Evolutionary conservation across 2,329 filamentous ascomycete genomes (phyloP).

Genomic region (Pseudogymnoascus pannorum): DNA sequence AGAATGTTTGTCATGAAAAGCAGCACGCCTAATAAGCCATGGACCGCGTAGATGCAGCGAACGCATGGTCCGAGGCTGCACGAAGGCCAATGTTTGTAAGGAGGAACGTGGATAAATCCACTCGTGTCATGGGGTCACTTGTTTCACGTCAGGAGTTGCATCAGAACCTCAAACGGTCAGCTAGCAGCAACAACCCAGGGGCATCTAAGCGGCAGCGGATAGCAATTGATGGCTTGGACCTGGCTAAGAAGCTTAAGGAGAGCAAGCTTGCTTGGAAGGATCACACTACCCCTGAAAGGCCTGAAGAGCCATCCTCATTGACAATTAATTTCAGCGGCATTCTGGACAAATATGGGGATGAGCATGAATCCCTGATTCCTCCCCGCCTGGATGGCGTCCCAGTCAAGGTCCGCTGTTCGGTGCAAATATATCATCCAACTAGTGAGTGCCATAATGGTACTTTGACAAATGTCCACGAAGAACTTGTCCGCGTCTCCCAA

Average conservation of each 20-base stretch:
- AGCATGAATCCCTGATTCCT: background rate
- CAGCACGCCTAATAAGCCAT: background rate
- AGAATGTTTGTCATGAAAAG: conserved; percentile 1
- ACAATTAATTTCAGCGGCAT: background rate
- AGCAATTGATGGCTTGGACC: background rate
- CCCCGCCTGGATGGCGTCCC: background rate
- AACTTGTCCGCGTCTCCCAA: background rate
- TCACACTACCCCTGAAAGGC: background rate
- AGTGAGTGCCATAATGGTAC: background rate
- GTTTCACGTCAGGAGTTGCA: background rate
- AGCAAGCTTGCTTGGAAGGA: background rate
- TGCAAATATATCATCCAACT: background rate
- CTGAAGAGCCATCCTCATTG: background rate
- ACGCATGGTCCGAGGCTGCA: background rate
- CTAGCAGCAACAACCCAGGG: background rate
- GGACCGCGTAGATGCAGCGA: background rate
- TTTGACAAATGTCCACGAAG: background rate
- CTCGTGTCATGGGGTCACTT: background rate
- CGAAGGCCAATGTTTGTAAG: background rate
- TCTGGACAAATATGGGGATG: background rate
- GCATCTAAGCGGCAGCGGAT: background rate
- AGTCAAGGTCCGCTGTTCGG: background rate
- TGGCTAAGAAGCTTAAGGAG: background rate
- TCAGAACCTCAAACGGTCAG: background rate
- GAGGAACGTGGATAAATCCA: background rate